Evolutionary conservation across 768 basidiomycete species (phyloP).

Genomic region (Russula ochroleuca): DNA sequence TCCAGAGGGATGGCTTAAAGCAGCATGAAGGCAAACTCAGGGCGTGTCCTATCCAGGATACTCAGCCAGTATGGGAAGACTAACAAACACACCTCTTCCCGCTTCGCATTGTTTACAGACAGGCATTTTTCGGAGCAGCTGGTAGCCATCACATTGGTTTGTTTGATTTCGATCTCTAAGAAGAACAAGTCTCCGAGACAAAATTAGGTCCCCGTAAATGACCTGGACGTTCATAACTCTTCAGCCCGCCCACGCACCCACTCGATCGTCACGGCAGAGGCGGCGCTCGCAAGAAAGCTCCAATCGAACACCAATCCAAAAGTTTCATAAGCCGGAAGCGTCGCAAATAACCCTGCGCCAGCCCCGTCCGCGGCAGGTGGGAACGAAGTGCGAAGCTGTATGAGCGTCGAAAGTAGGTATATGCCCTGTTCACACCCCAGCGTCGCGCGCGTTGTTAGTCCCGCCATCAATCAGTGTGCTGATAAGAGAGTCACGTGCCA

Average conservation of each 20-base stretch:
- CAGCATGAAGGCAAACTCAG: background rate
- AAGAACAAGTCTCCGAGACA: background rate
- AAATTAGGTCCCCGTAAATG: background rate
- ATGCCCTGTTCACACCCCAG: constrained; percentile 49
- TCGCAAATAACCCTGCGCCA: constrained; percentile 56
- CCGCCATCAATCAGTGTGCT: background rate
- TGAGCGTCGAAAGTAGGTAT: constrained; percentile 76
- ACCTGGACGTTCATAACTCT: background rate
- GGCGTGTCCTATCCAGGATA: background rate
- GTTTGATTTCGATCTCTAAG: background rate
- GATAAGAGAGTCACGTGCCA: constrained; percentile 48
- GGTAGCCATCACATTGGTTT: background rate
- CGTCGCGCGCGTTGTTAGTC: background rate
- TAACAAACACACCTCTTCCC: background rate
- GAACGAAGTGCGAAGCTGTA: constrained; percentile 78
- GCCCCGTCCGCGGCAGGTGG: constrained; percentile 49
- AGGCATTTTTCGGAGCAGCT: background rate
- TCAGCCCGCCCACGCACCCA: constrained; percentile 41
- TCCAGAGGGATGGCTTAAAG: background rate
- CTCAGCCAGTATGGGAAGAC: background rate
- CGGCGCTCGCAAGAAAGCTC: constrained; percentile 61
- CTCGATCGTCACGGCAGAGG: constrained; percentile 42
- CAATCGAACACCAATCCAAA: constrained; percentile 74
- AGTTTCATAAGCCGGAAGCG: constrained; percentile 67
- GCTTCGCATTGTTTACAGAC: background rate